Evolutionary conservation across 352 stramenopile genomes (phyloP).

Genomic region (Poterioochromonas sp.): DNA sequence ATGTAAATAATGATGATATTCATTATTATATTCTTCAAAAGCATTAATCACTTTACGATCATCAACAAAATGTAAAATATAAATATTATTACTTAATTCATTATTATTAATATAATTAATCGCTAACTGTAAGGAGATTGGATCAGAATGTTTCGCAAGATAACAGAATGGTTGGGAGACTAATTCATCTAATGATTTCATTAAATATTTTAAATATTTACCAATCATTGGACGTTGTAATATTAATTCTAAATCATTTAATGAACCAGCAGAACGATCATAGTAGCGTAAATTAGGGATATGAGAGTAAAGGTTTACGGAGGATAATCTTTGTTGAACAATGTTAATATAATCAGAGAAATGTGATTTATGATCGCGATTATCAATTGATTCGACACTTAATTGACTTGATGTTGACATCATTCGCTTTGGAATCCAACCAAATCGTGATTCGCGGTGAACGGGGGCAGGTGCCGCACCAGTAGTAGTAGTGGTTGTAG

Average conservation of each 20-base stretch:
- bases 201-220: not conserved
- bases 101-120: not conserved
- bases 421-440: too few relatives aligned
- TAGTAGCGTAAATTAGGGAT: not conserved
- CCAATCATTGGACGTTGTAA: not conserved
- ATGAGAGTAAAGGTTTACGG: not conserved
- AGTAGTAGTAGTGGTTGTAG: too few relatives aligned
- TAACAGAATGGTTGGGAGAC: conserved; percentile 4
- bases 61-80: conserved; percentile 12
- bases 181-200: not conserved
- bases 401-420: not conserved
- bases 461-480: too few relatives aligned
- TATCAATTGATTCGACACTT: not conserved
- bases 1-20: not conserved
- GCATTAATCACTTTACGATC: not conserved
- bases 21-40: not conserved
- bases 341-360: not conserved
- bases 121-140: not conserved
- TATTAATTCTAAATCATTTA: not conserved
- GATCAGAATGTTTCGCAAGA: not conserved
- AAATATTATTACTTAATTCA: not conserved
- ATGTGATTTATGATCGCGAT: not conserved
- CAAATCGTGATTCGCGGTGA: too few relatives aligned
- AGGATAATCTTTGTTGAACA: not conserved
- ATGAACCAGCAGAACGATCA: not conserved